phyloP scores from a whole-genome alignment of 2,329 filamentous ascomycete genomes.

The Diplodia seriata region DNA sequence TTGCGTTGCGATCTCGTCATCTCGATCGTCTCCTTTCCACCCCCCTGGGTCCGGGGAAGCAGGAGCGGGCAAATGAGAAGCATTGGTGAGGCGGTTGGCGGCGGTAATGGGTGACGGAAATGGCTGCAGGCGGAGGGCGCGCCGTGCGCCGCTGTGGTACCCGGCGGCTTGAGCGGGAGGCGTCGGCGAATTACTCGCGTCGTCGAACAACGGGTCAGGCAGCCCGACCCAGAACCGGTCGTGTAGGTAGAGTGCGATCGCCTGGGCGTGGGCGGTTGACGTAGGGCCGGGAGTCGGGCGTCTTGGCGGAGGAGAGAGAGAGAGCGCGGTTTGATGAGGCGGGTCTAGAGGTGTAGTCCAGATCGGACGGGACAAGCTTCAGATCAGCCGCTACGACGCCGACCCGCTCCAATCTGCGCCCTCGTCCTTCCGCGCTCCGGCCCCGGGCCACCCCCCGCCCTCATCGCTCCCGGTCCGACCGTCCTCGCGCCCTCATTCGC shows the following conservation, averaged over 20 bases:
- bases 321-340: too few relatives aligned
- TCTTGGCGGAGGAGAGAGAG: too few relatives aligned
- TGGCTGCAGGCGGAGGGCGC: background rate
- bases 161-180: constrained; percentile 9
- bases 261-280: background rate
- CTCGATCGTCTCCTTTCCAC: constrained; percentile 1
- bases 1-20: background rate
- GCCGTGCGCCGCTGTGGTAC: background rate
- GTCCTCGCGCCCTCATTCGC: background rate
- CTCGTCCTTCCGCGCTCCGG: background rate
- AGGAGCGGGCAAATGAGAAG: background rate
- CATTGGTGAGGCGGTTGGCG: background rate
- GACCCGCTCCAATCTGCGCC: background rate
- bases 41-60: constrained; percentile 1
- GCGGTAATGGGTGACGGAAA: constrained; percentile 12
- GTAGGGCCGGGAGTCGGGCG: background rate
- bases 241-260: background rate
- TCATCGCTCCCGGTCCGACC: background rate
- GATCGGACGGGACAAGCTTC: background rate
- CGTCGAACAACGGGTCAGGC: background rate
- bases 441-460: background rate
- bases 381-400: background rate
- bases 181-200: background rate
- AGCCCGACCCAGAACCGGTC: background rate
- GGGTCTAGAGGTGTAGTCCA: background rate